Evolutionary conservation across 2,329 filamentous ascomycete genomes (phyloP).

Genomic region (Cladosporium sp.): DNA sequence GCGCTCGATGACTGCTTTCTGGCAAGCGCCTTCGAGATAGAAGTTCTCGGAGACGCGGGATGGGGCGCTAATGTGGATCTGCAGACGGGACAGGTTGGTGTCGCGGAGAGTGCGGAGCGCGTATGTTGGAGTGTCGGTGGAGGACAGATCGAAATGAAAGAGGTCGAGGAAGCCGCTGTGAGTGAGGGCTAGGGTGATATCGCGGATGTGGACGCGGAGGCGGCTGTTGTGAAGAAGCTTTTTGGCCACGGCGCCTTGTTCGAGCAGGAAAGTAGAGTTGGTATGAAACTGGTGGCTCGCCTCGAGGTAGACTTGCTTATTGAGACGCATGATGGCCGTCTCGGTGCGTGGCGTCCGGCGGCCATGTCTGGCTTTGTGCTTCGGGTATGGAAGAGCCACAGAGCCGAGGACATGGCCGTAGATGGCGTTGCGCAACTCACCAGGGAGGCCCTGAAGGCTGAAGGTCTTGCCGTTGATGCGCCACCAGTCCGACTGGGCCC

Average conservation of each 20-base stretch:
- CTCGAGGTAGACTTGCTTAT: conserved; percentile 21
- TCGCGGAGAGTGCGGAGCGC: not conserved
- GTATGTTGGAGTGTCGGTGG: not conserved
- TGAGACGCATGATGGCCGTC: conserved; percentile 16
- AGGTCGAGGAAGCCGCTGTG: conserved; percentile 21
- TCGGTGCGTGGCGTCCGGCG: not conserved
- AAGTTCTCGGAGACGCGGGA: conserved; percentile 1
- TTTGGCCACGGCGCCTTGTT: conserved; percentile 13
- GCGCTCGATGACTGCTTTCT: conserved; percentile 19
- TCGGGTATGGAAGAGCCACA: not conserved
- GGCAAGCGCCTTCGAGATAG: conserved; percentile 19
- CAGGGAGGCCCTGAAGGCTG: conserved; percentile 13
- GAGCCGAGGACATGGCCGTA: conserved; percentile 6
- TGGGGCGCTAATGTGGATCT: conserved; percentile 15
- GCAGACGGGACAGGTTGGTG: conserved; percentile 18
- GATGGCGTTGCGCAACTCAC: conserved; percentile 15
- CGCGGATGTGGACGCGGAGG: conserved; percentile 15
- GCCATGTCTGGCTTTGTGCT: not conserved
- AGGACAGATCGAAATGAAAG: conserved; percentile 19
- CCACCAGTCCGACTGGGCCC: conserved; percentile 14
- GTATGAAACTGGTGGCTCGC: conserved; percentile 19
- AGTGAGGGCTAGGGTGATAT: conserved; percentile 20
- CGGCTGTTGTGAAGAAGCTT: conserved; percentile 14
- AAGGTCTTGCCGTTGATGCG: conserved; percentile 12
- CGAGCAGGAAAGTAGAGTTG: conserved; percentile 19